Evolutionary conservation across 176 grass and related monocot species (phyloP), one percentile per base, ranked within the genome.

Genomic region (Juncus effusus): DNA sequence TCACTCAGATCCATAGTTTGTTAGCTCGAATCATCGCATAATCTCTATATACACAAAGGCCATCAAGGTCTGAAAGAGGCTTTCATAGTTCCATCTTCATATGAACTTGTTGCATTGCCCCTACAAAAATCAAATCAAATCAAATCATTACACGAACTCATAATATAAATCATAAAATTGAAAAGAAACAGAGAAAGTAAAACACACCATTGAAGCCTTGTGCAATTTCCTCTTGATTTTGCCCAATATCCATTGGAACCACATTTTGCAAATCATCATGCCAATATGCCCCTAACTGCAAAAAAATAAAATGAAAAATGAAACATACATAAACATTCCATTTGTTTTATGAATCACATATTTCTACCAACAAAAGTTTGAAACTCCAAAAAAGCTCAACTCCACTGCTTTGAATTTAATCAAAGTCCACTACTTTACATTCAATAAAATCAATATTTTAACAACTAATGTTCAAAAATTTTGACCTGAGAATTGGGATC

Each of bases 21-120:
- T 96, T 96, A 96, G 91, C 73, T 83, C 75, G 72, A 87, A 87
- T 81, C 87, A 77, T 85, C 7, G 68, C 76, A 70, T 41, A 49
- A 40, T 74, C 67, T 80, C 66, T 77, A 62, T 96, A 90, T 87
- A 82, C 81, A 96, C 86, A 90, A 51, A 49, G 51, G 80, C 19
- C 62, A 62, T 81, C 62, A 40, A 78, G 72, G 74, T 82, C 77
- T 67, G 11, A 63, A 84, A 60, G 44, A 38, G 49, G 51, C 40
- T 64, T 72, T 91, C 82, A 96, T 64, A 85, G 84, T 80, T 96
- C 91, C 84, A 87, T 96, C 82, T 96, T 96, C 87, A 90, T 90
- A 73, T 91, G 84, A 81, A 84, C 87, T 82, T 77, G 74, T 79
- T 87, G 81, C 69, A 83, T 80, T 41, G 81, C 73, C 45, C 91